Evolutionary conservation across 2,329 filamentous ascomycete genomes (phyloP).

Genomic region (Xylariaceae sp.): DNA sequence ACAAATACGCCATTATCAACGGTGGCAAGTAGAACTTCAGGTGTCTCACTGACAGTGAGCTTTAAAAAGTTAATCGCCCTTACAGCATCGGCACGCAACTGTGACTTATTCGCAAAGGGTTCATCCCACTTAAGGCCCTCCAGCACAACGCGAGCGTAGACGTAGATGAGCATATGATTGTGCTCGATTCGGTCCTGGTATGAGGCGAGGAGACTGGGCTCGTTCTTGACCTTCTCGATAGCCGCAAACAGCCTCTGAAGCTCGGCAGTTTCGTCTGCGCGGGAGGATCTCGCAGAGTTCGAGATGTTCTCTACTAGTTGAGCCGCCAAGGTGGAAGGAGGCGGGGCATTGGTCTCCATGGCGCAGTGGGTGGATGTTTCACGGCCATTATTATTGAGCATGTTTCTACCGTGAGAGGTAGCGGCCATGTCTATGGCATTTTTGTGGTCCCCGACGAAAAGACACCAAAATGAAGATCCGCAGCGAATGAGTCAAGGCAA

Average conservation of each 20-base stretch:
- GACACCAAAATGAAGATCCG: neutral
- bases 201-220: slow-evolving; percentile 53
- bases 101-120: slow-evolving; percentile 56
- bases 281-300: slow-evolving; percentile 56
- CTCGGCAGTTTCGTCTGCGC: slow-evolving; percentile 64
- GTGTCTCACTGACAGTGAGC: slow-evolving; percentile 70
- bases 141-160: slow-evolving; percentile 75
- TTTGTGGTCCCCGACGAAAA: neutral
- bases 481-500: neutral
- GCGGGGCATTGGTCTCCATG: slow-evolving; percentile 36
- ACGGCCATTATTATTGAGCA: slow-evolving; percentile 23
- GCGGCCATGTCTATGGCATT: slow-evolving; percentile 28
- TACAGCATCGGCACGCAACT: slow-evolving; percentile 55
- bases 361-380: slow-evolving; percentile 25
- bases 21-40: slow-evolving; percentile 56
- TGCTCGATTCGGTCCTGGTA: slow-evolving; percentile 65
- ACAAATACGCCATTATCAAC: slow-evolving; percentile 42
- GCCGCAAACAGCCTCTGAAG: slow-evolving; percentile 65
- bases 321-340: slow-evolving; percentile 80
- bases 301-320: slow-evolving; percentile 81
- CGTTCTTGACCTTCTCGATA: slow-evolving; percentile 52
- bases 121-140: slow-evolving; percentile 65
- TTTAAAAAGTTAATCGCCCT: slow-evolving; percentile 76
- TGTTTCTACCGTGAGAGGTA: slow-evolving; percentile 31
- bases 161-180: slow-evolving; percentile 80